Percentiles rank a stretch among this genome's conserved stretches.
Evolutionary conservation across 345 rosid species (phyloP).

Genomic region (Arabidopsis thaliana): DNA sequence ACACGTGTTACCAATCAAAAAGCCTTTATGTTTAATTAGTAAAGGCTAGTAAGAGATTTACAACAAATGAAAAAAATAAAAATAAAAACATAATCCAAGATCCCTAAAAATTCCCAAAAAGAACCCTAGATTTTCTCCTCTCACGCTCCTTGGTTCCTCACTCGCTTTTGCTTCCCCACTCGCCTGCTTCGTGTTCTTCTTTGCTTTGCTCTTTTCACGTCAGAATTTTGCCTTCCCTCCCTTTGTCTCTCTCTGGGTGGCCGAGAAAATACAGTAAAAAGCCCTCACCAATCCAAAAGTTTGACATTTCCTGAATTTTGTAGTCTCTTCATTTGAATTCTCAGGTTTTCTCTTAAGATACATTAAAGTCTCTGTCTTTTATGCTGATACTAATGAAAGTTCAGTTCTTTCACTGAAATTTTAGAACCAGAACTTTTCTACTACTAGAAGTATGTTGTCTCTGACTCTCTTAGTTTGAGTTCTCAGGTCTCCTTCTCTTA

Average conservation of each 20-base stretch:
- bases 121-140: constrained; percentile 49
- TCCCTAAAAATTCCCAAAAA: constrained; percentile 49
- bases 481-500: neutral
- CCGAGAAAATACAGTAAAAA: constrained; percentile 34
- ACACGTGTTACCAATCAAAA: too few relatives aligned
- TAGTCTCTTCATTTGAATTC: constrained; percentile 1
- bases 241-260: constrained; percentile 28
- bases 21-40: neutral
- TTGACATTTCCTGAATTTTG: constrained; percentile 4
- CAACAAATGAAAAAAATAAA: neutral
- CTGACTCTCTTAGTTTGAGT: neutral
- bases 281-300: neutral
- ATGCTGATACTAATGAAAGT: constrained; percentile 15
- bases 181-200: constrained; percentile 37
- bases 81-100: constrained; percentile 7
- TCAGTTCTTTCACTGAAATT: constrained; percentile 4
- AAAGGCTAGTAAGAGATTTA: constrained; percentile 22
- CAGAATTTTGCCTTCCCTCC: constrained; percentile 13
- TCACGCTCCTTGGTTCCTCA: constrained; percentile 48
- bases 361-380: neutral
- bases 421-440: neutral
- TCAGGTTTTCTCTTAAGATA: neutral
- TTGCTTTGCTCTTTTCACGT: constrained; percentile 27
- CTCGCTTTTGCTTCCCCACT: constrained; percentile 45
- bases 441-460: neutral